Percentiles rank a stretch among this genome's conserved stretches.
phyloP scores from a whole-genome alignment of 371 early-diverging fungal species.

The Circinella minor region DNA sequence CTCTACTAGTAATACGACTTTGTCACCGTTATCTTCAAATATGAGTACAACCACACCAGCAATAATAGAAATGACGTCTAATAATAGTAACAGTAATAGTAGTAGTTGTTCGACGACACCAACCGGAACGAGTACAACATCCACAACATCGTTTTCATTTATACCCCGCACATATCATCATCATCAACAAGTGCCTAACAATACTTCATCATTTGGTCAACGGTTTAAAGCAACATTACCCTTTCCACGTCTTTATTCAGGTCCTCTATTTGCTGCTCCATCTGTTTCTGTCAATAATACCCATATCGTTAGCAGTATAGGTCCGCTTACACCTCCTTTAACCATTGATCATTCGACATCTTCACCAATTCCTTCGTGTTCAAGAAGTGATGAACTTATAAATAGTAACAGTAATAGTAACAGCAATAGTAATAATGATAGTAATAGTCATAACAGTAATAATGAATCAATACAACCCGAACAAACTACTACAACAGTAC shows the following conservation, averaged over 20 bases:
- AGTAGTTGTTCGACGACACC: not conserved
- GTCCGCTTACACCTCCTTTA: constrained; percentile 19
- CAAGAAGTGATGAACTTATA: not conserved
- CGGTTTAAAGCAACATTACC: constrained; percentile 12
- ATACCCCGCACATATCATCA: constrained; percentile 5
- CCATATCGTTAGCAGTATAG: constrained; percentile 16
- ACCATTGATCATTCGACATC: constrained; percentile 11
- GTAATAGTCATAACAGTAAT: no score
- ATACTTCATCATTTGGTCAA: not conserved
- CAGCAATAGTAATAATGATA: no score
- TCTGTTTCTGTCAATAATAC: constrained; percentile 14
- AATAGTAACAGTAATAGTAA: no score
- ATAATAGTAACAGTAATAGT: not conserved
- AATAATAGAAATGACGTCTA: not conserved
- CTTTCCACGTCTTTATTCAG: constrained; percentile 17
- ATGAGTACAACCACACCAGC: not conserved
- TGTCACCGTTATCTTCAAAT: not conserved
- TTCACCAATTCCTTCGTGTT: not conserved
- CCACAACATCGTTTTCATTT: constrained; percentile 3
- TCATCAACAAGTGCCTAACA: not conserved
- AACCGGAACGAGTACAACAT: not conserved
- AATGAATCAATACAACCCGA: no score
- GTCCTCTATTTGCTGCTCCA: constrained; percentile 17
- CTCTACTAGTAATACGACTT: not conserved
- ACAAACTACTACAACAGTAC: not conserved